These are phyloP conservation scores for Ophiostoma sp. DNA, from an alignment of 2,329 filamentous ascomycete species.

Conservation along the genomic window DNA sequence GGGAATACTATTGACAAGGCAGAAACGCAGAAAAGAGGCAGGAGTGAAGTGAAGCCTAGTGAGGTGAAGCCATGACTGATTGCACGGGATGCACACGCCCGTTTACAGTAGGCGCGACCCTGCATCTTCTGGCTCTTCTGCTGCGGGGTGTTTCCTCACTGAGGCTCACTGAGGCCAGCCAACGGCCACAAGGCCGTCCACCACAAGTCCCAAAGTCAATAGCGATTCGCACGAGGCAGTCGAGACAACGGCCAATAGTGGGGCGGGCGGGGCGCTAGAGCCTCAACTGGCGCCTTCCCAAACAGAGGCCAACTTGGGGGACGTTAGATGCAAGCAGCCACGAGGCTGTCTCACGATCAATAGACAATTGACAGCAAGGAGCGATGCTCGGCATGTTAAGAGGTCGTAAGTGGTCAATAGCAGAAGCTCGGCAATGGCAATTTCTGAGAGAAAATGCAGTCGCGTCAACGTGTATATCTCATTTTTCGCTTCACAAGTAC, in stretches of 20 bases:
- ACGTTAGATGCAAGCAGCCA: background rate
- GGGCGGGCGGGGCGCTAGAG: background rate
- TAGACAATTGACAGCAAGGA: background rate
- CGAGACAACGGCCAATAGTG: conserved; percentile 19
- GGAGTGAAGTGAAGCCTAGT: conserved; percentile 2
- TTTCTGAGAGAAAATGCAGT: background rate
- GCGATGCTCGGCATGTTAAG: background rate
- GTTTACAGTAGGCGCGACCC: conserved; percentile 13
- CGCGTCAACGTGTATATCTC: background rate
- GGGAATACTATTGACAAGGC: background rate
- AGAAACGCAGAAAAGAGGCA: background rate
- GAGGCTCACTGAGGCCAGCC: background rate
- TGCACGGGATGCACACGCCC: background rate
- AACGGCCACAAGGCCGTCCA: background rate
- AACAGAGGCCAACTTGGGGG: background rate
- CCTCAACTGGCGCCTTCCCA: background rate
- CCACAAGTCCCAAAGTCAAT: background rate
- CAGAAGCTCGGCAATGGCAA: background rate
- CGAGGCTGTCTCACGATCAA: background rate
- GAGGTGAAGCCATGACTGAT: background rate
- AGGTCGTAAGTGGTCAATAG: background rate
- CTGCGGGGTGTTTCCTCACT: conserved; percentile 13
- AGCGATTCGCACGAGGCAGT: background rate
- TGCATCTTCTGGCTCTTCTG: background rate
- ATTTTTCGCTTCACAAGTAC: background rate